phyloP scores from a whole-genome alignment of 1,284 basidiomycete genomes.

The Heterobasidion occidentale region DNA sequence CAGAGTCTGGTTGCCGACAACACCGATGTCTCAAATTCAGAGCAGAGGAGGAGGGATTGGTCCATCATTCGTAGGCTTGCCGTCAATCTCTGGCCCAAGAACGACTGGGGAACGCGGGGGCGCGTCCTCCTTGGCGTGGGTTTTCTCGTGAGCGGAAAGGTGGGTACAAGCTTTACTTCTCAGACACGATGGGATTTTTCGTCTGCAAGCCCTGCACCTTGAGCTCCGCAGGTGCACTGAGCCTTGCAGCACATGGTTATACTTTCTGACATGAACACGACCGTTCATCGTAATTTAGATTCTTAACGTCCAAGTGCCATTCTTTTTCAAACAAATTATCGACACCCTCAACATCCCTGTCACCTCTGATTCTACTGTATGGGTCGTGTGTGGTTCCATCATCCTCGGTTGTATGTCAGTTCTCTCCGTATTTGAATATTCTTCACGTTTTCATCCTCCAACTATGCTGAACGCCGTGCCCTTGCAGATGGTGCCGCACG shows the following conservation, averaged over 20 bases:
- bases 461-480: too few relatives aligned
- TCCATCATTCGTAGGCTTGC: constrained; percentile 54
- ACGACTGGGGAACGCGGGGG: constrained; percentile 67
- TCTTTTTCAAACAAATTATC: constrained; percentile 90
- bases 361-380: constrained; percentile 73
- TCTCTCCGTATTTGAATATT: too few relatives aligned
- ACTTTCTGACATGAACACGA: neutral
- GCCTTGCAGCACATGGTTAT: neutral
- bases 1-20: neutral
- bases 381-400: constrained; percentile 85
- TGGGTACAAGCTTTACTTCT: constrained; percentile 24
- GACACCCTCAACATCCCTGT: constrained; percentile 86
- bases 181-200: neutral
- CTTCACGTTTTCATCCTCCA: too few relatives aligned
- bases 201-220: neutral
- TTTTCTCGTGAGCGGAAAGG: constrained; percentile 84
- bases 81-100: constrained; percentile 67
- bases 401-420: constrained; percentile 73
- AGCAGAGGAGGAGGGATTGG: constrained; percentile 67
- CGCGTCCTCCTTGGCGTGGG: constrained; percentile 82
- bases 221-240: neutral
- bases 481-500: constrained; percentile 81
- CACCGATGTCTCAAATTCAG: constrained; percentile 17
- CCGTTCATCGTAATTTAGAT: constrained; percentile 34
- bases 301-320: constrained; percentile 95